Percentiles rank a stretch among this genome's conserved stretches.
Conservation (phyloP, 2,329 filamentous ascomycete species). For the Raffaelea ambrosiae region DNA sequence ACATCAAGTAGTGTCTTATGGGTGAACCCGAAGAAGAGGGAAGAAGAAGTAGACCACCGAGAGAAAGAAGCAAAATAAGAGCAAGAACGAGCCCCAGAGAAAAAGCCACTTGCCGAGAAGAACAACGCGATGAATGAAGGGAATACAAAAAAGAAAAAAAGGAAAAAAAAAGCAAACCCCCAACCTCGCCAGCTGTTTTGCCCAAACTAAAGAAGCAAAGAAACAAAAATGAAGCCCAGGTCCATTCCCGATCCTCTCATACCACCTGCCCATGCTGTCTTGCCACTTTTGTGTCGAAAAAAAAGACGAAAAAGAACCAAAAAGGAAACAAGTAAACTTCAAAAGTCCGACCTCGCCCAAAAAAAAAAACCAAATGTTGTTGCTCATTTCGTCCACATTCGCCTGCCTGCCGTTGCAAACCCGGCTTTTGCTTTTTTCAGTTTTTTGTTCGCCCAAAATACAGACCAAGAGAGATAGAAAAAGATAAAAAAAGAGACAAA, state of each 20-base stretch:
- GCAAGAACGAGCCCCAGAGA: no score
- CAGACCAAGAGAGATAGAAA: not conserved
- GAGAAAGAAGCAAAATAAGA: no score
- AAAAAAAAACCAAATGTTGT: no score
- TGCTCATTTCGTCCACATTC: no score
- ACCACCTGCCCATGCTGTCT: not conserved
- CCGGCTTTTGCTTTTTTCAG: not conserved
- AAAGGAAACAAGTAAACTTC: not conserved
- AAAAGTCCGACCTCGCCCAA: not conserved
- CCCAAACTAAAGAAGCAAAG: not conserved
- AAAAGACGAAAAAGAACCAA: not conserved
- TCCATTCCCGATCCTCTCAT: not conserved
- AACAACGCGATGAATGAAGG: not conserved
- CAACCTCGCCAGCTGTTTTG: no score
- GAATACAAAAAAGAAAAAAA: not conserved
- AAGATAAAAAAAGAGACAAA: not conserved
- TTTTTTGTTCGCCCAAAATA: not conserved
- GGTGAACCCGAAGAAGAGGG: no score
- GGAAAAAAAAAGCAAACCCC: no score
- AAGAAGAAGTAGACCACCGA: no score
- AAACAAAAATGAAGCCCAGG: slow-evolving; percentile 1
- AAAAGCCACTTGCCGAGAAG: no score
- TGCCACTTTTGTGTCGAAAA: not conserved
- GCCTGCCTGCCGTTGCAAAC: no score
- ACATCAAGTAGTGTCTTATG: no score